Evolutionary conservation across 805 yeast genomes (phyloP), one percentile per base, ranked within the genome.

Genomic region (Huiozyma naganishii): DNA sequence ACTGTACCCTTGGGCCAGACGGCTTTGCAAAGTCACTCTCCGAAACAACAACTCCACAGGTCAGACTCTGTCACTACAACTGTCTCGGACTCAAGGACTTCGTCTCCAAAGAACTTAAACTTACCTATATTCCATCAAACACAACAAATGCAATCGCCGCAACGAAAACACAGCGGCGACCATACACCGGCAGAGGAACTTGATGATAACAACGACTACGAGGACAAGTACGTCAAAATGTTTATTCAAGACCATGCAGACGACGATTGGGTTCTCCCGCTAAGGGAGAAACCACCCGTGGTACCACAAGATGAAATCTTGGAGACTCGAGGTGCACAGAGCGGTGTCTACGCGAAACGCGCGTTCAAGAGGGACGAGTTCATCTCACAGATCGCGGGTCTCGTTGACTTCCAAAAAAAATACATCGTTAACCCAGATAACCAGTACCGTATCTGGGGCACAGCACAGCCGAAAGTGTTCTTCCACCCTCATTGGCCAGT

Each of bases 371-470:
- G 66, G 36, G 75, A 72, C 13, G 71, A 76, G 1, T 66, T 75
- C 4, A 61, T 87, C 6, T 66, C 71, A 27, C 88, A 85, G 57
- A 71, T 77, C 45, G 59, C 77, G 6, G 97, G 97, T 6, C 89
- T 83, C 51, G 61, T 90, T 2, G 81, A 79, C 49, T 68, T 75
- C 42, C 81, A 79, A 51, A 69, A 72, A 28, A 76, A 73, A 52
- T 89, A 89, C 59, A 71, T 74, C 17, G 57, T 61, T 2, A 83
- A 86, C 52, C 71, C 77, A 27, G 68, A 77, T 44, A 90, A 89
- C 61, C 95, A 88, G 57, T 90, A 87, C 62, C 62, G 77, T 50
- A 57, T 73, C 12, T 78, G 79, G 80, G 96, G 81, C 6, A 80
- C 81, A 45, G 80, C 77, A 36, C 69, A 70, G 48, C 81, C 81